Conservation (phyloP, 2,329 filamentous ascomycete species). For the Catunica adiposa region DNA sequence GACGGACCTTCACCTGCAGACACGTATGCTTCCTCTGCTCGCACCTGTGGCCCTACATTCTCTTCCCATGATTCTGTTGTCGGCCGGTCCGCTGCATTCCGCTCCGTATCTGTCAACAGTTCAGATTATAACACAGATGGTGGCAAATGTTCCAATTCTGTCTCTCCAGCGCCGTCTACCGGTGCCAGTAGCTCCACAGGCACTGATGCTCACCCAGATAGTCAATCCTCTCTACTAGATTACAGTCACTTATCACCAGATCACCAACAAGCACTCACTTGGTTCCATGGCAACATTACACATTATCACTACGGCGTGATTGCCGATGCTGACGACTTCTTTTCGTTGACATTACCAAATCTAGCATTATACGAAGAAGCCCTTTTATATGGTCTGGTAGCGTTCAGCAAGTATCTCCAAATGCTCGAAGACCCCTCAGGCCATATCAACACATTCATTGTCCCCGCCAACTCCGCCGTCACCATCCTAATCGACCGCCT, state of each 20-base stretch:
- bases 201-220: background rate
- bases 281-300: conserved; percentile 61
- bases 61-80: conserved; percentile 19
- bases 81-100: conserved; percentile 8
- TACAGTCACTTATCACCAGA: conserved; percentile 49
- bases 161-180: conserved; percentile 8
- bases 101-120: too few species aligned
- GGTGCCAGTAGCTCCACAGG: conserved; percentile 9
- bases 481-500: conserved; percentile 56
- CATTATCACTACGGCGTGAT: conserved; percentile 71
- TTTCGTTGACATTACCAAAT: conserved; percentile 52
- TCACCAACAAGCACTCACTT: conserved; percentile 61
- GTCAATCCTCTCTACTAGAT: conserved; percentile 20
- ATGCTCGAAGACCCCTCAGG: conserved; percentile 54
- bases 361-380: conserved; percentile 60
- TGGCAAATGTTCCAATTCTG: conserved; percentile 2
- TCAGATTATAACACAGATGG: background rate
- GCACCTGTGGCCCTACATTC: background rate
- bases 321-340: conserved; percentile 54
- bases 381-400: conserved; percentile 70
- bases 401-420: conserved; percentile 76
- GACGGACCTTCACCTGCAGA: conserved; percentile 25
- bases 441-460: conserved; percentile 64
- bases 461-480: conserved; percentile 82
- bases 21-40: background rate